Conservation (phyloP, 257 asterid species). For the Craterostigma plantagineum region DNA sequence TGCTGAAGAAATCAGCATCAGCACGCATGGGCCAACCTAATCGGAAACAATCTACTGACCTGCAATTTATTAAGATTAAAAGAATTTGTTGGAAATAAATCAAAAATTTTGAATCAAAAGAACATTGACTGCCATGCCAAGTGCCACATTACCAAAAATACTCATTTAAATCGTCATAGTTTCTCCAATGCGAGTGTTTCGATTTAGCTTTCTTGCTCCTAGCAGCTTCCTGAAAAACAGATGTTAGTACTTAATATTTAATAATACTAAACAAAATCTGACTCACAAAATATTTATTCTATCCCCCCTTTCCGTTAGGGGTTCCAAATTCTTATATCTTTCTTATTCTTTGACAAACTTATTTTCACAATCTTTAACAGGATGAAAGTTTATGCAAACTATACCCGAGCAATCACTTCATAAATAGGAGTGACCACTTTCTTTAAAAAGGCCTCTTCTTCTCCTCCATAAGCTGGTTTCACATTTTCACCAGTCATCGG, state of each 20-base stretch:
- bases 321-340: too few species aligned
- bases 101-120: not conserved
- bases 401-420: slow-evolving; percentile 88
- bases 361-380: not conserved
- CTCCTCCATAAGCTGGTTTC: slow-evolving; percentile 99
- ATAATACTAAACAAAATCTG: too few species aligned
- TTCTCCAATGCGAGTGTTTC: slow-evolving; percentile 97
- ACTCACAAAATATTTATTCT: too few species aligned
- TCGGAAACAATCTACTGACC: slow-evolving; percentile 98
- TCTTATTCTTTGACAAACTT: too few species aligned
- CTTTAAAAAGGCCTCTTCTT: slow-evolving; percentile 82
- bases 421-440: slow-evolving; percentile 94
- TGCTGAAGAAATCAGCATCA: slow-evolving; percentile 94
- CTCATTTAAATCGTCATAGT: slow-evolving; percentile 92
- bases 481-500: slow-evolving; percentile 96
- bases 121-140: slow-evolving; percentile 7
- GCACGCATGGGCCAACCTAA: slow-evolving; percentile 99
- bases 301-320: too few species aligned
- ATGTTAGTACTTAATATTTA: not conserved
- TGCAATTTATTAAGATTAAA: slow-evolving; percentile 11
- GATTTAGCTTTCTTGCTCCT: slow-evolving; percentile 76
- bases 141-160: slow-evolving; percentile 74
- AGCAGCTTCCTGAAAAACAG: slow-evolving; percentile 61
- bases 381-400: slow-evolving; percentile 7
- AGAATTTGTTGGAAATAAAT: slow-evolving; percentile 5